Evolutionary conservation across 768 basidiomycete genomes (phyloP).

Genomic region (Mycena haematopus): DNA sequence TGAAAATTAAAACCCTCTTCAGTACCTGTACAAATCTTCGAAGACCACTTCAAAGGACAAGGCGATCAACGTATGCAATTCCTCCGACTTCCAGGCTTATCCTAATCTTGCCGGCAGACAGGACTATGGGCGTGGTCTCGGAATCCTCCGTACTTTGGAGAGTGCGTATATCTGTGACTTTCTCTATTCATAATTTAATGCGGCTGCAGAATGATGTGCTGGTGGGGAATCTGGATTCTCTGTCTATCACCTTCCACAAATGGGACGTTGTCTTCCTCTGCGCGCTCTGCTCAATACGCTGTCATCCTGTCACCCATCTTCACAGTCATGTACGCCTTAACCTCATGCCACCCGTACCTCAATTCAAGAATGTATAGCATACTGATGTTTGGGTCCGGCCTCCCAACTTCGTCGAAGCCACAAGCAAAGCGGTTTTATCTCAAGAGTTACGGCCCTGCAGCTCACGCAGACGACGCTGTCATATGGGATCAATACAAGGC

Average conservation of each 20-base stretch:
- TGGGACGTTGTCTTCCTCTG: constrained; percentile 46
- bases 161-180: constrained; percentile 46
- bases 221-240: constrained; percentile 72
- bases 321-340: constrained; percentile 59
- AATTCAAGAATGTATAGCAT: constrained; percentile 41
- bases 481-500: constrained; percentile 62
- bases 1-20: not conserved
- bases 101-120: constrained; percentile 36
- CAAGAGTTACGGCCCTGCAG: constrained; percentile 50
- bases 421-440: constrained; percentile 65
- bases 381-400: constrained; percentile 69
- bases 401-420: constrained; percentile 76
- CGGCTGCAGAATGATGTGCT: constrained; percentile 57
- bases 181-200: constrained; percentile 1
- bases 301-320: constrained; percentile 68
- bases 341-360: not conserved
- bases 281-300: constrained; percentile 63
- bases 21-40: constrained; percentile 60
- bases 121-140: constrained; percentile 65
- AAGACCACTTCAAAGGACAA: constrained; percentile 54
- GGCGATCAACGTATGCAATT: constrained; percentile 48
- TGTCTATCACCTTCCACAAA: constrained; percentile 64
- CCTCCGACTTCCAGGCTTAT: constrained; percentile 1
- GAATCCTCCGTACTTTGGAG: constrained; percentile 77
- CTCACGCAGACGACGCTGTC: constrained; percentile 36